Conservation (phyloP, 805 yeast genomes). For the Phaffomyces antillensis region DNA sequence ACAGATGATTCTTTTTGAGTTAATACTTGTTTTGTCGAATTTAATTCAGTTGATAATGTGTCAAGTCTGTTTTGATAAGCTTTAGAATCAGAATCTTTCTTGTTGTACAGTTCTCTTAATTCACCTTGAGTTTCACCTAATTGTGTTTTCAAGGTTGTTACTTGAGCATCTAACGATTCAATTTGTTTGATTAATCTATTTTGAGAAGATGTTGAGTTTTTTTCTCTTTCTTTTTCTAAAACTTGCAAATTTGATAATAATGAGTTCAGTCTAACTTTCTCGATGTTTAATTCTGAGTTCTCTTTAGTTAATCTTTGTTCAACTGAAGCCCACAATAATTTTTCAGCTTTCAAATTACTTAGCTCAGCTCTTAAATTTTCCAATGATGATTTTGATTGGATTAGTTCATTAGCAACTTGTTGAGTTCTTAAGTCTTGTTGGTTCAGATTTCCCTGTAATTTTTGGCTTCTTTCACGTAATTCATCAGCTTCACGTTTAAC, state of each 20-base stretch:
- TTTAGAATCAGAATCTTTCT: slow-evolving; percentile 51
- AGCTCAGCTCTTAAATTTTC: slow-evolving; percentile 39
- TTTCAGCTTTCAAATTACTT: slow-evolving; percentile 48
- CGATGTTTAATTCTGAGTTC: slow-evolving; percentile 44
- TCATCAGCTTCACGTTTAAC: slow-evolving; percentile 40
- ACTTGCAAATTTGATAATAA: slow-evolving; percentile 55
- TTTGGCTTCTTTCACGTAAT: slow-evolving; percentile 30
- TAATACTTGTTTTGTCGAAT: slow-evolving; percentile 34
- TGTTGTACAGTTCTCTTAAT: slow-evolving; percentile 40
- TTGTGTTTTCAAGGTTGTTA: slow-evolving; percentile 37
- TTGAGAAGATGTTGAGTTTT: slow-evolving; percentile 41
- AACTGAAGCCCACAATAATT: slow-evolving; percentile 38
- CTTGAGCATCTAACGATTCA: slow-evolving; percentile 40
- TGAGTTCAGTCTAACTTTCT: slow-evolving; percentile 50
- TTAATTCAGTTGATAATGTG: slow-evolving; percentile 39
- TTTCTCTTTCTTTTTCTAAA: slow-evolving; percentile 54
- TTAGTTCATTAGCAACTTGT: slow-evolving; percentile 44
- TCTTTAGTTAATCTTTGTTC: slow-evolving; percentile 48
- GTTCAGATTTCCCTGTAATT: slow-evolving; percentile 35
- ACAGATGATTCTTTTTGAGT: slow-evolving; percentile 32
- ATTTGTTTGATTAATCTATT: slow-evolving; percentile 42
- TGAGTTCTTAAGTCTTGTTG: slow-evolving; percentile 45
- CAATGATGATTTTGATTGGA: slow-evolving; percentile 41
- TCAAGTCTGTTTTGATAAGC: slow-evolving; percentile 57
- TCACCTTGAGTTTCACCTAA: slow-evolving; percentile 44